These are phyloP conservation scores for Pistacia integerrima DNA, from an alignment of 345 rosid species.

Conservation along the genomic window DNA sequence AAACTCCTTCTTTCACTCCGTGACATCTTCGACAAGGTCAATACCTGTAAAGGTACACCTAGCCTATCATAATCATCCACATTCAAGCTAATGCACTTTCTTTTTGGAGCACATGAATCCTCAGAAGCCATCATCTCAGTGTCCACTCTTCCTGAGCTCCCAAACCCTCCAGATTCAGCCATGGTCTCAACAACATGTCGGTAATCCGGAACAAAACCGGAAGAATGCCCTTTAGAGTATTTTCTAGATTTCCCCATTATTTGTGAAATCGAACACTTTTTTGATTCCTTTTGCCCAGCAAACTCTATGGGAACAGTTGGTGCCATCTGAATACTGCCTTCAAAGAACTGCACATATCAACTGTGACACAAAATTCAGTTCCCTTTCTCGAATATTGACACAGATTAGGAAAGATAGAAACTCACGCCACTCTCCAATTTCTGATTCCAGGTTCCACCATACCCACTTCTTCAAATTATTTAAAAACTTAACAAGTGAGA, in stretches of 20 bases:
- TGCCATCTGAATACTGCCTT: conserved; percentile 53
- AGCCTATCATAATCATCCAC: conserved; percentile 41
- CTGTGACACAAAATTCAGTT: conserved; percentile 22
- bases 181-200: conserved; percentile 61
- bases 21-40: conserved; percentile 65
- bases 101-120: conserved; percentile 55
- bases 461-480: not conserved
- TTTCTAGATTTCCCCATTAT: conserved; percentile 74
- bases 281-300: conserved; percentile 49
- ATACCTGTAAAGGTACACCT: conserved; percentile 53
- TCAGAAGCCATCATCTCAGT: conserved; percentile 59
- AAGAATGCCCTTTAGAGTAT: conserved; percentile 59
- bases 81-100: conserved; percentile 61
- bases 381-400: not conserved
- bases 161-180: conserved; percentile 73
- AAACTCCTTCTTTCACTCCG: conserved; percentile 59
- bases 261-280: conserved; percentile 36
- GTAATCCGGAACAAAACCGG: conserved; percentile 65
- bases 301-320: conserved; percentile 66
- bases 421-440: not conserved
- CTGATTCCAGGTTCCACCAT: conserved; percentile 8
- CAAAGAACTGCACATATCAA: conserved; percentile 57
- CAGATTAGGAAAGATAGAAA: not conserved
- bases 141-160: conserved; percentile 60
- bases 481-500: not conserved